phyloP scores from a whole-genome alignment of 164 flowering plant genomes.

The Sextonia rubra region DNA sequence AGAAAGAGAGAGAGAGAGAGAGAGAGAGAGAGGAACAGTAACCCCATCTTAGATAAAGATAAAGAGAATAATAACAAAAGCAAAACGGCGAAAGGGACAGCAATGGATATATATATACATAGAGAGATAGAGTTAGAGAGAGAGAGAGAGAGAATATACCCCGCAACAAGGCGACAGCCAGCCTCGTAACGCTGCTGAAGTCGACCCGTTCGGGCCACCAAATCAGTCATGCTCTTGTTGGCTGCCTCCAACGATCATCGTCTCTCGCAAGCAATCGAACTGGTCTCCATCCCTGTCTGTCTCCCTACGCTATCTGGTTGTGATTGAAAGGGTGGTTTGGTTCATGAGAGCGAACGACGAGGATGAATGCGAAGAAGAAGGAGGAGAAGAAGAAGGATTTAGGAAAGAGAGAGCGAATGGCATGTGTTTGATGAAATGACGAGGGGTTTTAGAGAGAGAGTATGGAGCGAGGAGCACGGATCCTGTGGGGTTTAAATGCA shows the following conservation, averaged over 20 bases:
- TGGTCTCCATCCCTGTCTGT: background rate
- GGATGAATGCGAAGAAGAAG: background rate
- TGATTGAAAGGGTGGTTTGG: background rate
- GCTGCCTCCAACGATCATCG: background rate
- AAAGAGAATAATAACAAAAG: background rate
- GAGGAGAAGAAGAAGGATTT: background rate
- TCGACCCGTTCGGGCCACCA: constrained; percentile 87
- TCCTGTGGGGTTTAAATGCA: background rate
- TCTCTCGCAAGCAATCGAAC: background rate
- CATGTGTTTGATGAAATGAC: background rate
- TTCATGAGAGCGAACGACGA: background rate
- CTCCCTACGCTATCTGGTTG: background rate
- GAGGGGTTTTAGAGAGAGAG: constrained; percentile 3
- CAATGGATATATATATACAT: background rate
- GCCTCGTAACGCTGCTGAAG: constrained; percentile 76
- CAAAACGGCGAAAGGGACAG: background rate
- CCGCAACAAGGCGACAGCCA: constrained; percentile 84
- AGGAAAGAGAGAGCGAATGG: background rate
- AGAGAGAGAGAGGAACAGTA: background rate
- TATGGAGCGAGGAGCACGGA: background rate
- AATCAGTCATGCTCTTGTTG: constrained; percentile 52
- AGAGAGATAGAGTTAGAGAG: background rate
- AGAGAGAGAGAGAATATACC: constrained; percentile 35
- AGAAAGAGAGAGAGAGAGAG: no score
- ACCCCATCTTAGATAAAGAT: no score